Conservation (phyloP, 441 rosid species). For the Gossypium gossypioides region DNA sequence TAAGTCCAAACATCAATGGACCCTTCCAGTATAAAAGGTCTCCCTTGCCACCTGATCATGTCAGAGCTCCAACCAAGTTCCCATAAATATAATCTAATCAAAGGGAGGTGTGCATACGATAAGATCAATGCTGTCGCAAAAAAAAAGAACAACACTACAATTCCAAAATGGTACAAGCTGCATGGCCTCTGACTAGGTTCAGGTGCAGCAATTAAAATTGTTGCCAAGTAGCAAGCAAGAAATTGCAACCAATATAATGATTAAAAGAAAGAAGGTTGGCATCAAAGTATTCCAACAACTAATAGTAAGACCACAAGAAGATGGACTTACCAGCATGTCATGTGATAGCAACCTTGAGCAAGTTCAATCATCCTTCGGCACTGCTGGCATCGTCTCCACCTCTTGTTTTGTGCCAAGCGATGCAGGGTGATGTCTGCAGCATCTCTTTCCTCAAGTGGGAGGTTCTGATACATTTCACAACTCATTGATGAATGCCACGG, state of each 20-base stretch:
- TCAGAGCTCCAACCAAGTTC: background rate
- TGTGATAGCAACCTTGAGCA: slow-evolving; percentile 80
- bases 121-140: background rate
- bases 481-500: slow-evolving; percentile 88
- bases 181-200: background rate
- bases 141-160: background rate
- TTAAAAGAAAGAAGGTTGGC: background rate
- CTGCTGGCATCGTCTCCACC: slow-evolving; percentile 91
- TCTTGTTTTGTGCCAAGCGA: slow-evolving; percentile 65
- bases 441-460: slow-evolving; percentile 74
- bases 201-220: background rate
- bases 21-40: background rate
- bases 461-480: slow-evolving; percentile 78
- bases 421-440: slow-evolving; percentile 70
- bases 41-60: background rate
- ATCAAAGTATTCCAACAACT: background rate
- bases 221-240: background rate
- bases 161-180: background rate
- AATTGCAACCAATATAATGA: background rate
- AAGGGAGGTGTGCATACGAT: background rate
- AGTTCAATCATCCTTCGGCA: slow-evolving; percentile 91
- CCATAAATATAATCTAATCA: background rate
- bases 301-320: too few relatives aligned
- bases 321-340: slow-evolving; percentile 74
- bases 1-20: background rate